Evolutionary conservation across 2,329 filamentous ascomycete species (phyloP).

Genomic region (Lomentospora prolificans): DNA sequence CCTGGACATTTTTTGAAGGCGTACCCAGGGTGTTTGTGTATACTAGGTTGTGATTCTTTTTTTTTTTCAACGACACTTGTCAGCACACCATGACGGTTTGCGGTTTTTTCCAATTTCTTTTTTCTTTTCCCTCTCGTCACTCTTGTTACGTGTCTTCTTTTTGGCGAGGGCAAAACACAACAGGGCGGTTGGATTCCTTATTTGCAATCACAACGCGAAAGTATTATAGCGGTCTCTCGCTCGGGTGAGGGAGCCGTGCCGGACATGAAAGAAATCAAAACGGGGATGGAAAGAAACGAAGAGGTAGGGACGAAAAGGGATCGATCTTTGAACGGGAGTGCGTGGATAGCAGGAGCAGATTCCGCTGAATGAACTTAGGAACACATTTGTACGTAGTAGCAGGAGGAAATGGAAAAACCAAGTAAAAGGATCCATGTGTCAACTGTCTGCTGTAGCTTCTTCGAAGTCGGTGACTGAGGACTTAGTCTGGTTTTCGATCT

Average conservation of each 20-base stretch:
- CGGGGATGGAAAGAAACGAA: not conserved
- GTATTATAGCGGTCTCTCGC: not conserved
- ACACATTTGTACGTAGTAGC: not conserved
- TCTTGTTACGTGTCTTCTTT: not conserved
- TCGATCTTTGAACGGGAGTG: too few relatives aligned
- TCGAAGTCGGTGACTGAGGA: too few relatives aligned
- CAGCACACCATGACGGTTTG: not conserved
- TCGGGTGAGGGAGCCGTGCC: not conserved
- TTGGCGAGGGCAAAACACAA: constrained; percentile 3
- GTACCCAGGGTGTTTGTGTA: not conserved
- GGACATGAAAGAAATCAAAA: not conserved
- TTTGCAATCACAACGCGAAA: not conserved
- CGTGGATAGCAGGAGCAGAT: too few relatives aligned
- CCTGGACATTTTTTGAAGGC: too few relatives aligned
- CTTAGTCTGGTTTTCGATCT: too few relatives aligned
- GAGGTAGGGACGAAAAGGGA: too few relatives aligned
- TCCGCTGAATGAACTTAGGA: too few relatives aligned
- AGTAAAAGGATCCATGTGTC: not conserved
- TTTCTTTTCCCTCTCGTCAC: not conserved
- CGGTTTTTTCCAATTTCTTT: not conserved
- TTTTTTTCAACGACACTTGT: not conserved
- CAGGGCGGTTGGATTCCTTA: not conserved
- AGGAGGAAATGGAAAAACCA: not conserved
- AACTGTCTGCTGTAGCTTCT: too few relatives aligned
- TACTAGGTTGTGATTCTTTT: not conserved